Evolutionary conservation across 2,329 filamentous ascomycete genomes (phyloP).

Genomic region (Fusarium chaquense): DNA sequence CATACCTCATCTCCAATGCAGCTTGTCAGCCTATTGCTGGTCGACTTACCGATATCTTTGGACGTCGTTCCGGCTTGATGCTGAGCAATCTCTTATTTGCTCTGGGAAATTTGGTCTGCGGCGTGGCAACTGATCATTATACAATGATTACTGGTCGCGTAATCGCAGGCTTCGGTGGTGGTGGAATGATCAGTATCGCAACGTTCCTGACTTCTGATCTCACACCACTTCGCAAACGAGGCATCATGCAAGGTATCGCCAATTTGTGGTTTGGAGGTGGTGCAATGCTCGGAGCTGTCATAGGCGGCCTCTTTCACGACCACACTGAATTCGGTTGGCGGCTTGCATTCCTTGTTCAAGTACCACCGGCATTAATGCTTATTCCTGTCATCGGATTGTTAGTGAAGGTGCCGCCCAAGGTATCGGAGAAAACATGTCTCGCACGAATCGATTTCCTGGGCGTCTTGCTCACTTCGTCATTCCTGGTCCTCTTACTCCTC

Average conservation of each 20-base stretch:
- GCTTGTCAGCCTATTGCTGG: slow-evolving; percentile 72
- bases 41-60: slow-evolving; percentile 84
- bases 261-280: slow-evolving; percentile 12
- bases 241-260: slow-evolving; percentile 1
- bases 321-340: slow-evolving; percentile 11
- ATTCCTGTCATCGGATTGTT: background rate
- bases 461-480: slow-evolving; percentile 69
- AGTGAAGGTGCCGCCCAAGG: slow-evolving; percentile 71
- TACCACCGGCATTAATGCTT: background rate
- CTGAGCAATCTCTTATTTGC: slow-evolving; percentile 81
- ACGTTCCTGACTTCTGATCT: slow-evolving; percentile 73
- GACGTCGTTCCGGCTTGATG: slow-evolving; percentile 76
- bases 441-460: slow-evolving; percentile 80
- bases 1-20: slow-evolving; percentile 86
- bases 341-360: slow-evolving; percentile 13
- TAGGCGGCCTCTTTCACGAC: slow-evolving; percentile 11
- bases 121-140: slow-evolving; percentile 70
- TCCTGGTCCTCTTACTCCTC: slow-evolving; percentile 75
- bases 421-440: slow-evolving; percentile 72
- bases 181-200: slow-evolving; percentile 75
- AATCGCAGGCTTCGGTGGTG: slow-evolving; percentile 81
- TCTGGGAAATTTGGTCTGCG: slow-evolving; percentile 80
- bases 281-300: slow-evolving; percentile 7
- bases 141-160: slow-evolving; percentile 79
- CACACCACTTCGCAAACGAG: slow-evolving; percentile 69